Evolutionary conservation across 192 early-diverging fungal species (phyloP).

Genomic region (Backusella parvicylindrica): DNA sequence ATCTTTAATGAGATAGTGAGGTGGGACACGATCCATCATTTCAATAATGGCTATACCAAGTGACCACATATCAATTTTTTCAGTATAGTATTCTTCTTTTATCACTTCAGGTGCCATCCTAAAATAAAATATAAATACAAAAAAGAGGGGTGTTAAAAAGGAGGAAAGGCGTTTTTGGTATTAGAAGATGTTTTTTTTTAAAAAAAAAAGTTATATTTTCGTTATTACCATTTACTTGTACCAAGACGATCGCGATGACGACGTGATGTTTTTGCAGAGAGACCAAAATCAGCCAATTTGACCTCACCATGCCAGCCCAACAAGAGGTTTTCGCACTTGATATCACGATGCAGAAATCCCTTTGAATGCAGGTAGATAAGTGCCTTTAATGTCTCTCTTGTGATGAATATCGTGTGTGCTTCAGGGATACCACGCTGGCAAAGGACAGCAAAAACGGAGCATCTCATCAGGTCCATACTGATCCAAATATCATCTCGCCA

Average conservation of each 20-base stretch:
- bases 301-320: slow-evolving; percentile 38
- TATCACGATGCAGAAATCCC: slow-evolving; percentile 45
- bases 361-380: slow-evolving; percentile 37
- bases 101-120: slow-evolving; percentile 53
- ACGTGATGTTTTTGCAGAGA: slow-evolving; percentile 24
- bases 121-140: background rate
- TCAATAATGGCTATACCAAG: slow-evolving; percentile 46
- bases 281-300: slow-evolving; percentile 45
- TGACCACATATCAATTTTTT: slow-evolving; percentile 53
- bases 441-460: slow-evolving; percentile 39
- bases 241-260: slow-evolving; percentile 35
- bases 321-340: slow-evolving; percentile 46
- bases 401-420: slow-evolving; percentile 35
- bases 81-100: slow-evolving; percentile 37
- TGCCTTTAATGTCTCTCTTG: slow-evolving; percentile 36
- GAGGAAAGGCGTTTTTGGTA: background rate
- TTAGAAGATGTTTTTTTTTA: background rate
- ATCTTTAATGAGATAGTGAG: slow-evolving; percentile 41
- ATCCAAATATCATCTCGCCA: slow-evolving; percentile 42
- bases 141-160: background rate
- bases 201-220: background rate
- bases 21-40: slow-evolving; percentile 47
- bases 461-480: slow-evolving; percentile 39
- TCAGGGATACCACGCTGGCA: slow-evolving; percentile 41
- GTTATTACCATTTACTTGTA: slow-evolving; percentile 34